phyloP scores from a whole-genome alignment of 2,329 filamentous ascomycete species.

The Byssoonygena ceratinophila region DNA sequence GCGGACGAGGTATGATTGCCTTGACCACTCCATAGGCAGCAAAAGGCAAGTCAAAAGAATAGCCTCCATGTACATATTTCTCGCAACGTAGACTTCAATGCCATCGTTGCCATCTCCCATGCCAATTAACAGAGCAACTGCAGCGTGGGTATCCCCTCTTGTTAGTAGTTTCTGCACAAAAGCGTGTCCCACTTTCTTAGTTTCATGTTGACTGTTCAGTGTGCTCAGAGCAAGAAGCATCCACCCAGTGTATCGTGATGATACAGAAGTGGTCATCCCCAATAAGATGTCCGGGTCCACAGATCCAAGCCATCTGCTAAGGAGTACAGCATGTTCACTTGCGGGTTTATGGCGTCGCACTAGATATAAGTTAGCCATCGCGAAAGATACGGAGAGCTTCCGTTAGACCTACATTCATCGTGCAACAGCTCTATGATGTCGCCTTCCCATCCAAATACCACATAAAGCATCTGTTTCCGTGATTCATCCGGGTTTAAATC shows the following conservation, averaged over 20 bases:
- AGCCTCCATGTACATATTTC: constrained; percentile 85
- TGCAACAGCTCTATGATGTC: constrained; percentile 70
- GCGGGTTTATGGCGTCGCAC: constrained; percentile 60
- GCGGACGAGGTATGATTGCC: constrained; percentile 74
- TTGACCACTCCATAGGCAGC: constrained; percentile 78
- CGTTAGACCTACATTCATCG: constrained; percentile 55
- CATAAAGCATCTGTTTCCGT: constrained; percentile 77
- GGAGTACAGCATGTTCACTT: constrained; percentile 66
- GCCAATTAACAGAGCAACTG: constrained; percentile 83
- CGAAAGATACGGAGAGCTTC: background rate
- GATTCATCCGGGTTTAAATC: constrained; percentile 64
- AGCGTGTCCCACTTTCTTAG: constrained; percentile 80
- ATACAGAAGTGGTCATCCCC: constrained; percentile 61
- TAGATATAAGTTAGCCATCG: constrained; percentile 19
- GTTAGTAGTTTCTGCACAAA: constrained; percentile 86
- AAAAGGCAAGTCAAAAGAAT: constrained; percentile 75
- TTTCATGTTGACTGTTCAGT: constrained; percentile 65
- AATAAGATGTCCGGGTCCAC: constrained; percentile 71
- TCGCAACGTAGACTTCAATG: constrained; percentile 90
- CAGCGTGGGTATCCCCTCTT: constrained; percentile 80
- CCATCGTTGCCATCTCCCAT: constrained; percentile 89
- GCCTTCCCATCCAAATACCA: constrained; percentile 90
- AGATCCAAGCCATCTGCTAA: constrained; percentile 88
- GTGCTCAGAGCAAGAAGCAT: constrained; percentile 88
- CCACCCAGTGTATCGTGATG: constrained; percentile 93